Conservation (phyloP, 2,329 filamentous ascomycete genomes). For the Botrytis deweyae region DNA sequence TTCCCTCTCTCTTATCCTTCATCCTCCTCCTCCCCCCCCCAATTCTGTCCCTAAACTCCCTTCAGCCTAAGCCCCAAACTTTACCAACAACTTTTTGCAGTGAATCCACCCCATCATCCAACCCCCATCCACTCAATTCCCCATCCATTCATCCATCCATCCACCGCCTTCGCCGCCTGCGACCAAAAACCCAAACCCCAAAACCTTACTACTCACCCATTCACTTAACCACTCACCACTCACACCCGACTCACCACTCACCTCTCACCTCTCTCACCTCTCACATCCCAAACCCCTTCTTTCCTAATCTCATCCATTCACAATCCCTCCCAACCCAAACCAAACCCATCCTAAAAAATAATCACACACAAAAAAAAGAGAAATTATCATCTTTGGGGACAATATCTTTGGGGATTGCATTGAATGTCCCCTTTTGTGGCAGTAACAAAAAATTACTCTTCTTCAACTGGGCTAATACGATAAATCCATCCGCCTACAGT, state of each 20-base stretch:
- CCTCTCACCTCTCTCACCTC: neutral
- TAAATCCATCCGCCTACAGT: constrained; percentile 23
- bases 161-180: neutral
- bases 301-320: constrained; percentile 17
- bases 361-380: neutral
- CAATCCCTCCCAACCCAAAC: constrained; percentile 17
- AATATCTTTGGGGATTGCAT: constrained; percentile 20
- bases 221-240: neutral
- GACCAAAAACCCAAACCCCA: neutral
- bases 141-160: neutral
- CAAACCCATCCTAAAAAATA: neutral
- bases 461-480: constrained; percentile 1
- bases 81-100: neutral
- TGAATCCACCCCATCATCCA: neutral
- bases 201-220: neutral
- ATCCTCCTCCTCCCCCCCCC: neutral
- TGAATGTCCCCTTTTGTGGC: constrained; percentile 18
- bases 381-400: constrained; percentile 13
- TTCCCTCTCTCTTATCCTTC: neutral
- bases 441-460: neutral
- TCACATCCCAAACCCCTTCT: neutral
- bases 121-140: neutral
- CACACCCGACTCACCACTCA: neutral
- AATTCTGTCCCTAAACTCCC: neutral
- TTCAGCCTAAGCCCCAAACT: constrained; percentile 2